Percentiles rank a stretch among this genome's conserved stretches.
Conservation (phyloP, 2,329 filamentous ascomycete genomes). For the Gaeumannomyces sp. region DNA sequence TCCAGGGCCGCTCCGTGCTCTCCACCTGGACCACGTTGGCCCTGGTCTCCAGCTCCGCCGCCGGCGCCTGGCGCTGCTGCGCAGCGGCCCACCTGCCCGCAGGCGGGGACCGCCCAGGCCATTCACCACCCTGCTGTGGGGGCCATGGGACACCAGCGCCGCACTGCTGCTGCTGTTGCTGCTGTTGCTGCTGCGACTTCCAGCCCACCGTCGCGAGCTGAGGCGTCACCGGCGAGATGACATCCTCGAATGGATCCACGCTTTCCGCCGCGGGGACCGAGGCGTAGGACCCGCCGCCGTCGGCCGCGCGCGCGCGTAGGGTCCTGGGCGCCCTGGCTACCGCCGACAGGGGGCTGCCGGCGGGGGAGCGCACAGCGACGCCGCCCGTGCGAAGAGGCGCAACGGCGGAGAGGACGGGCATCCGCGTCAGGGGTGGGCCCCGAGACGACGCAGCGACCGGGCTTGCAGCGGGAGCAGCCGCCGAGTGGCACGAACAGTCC, state of each 20-base stretch:
- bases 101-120: neutral
- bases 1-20: constrained; percentile 1
- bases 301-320: neutral
- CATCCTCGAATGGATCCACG: neutral
- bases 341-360: neutral
- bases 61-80: neutral
- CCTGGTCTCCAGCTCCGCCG: constrained; percentile 8
- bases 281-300: neutral
- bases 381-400: neutral
- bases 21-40: constrained; percentile 8
- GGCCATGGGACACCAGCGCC: neutral
- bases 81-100: neutral
- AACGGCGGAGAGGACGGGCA: neutral
- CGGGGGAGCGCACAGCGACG: neutral
- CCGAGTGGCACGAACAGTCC: neutral
- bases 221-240: neutral
- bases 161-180: neutral
- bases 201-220: neutral
- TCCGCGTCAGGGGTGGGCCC: neutral
- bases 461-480: no score
- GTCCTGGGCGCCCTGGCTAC: neutral
- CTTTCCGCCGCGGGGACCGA: neutral
- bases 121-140: neutral
- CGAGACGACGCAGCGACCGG: no score
- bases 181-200: neutral